Percentiles rank a stretch among this genome's conserved stretches.
Evolutionary conservation across 1,139 yeast species (phyloP).

Genomic region (Suhomyces bokatorum): DNA sequence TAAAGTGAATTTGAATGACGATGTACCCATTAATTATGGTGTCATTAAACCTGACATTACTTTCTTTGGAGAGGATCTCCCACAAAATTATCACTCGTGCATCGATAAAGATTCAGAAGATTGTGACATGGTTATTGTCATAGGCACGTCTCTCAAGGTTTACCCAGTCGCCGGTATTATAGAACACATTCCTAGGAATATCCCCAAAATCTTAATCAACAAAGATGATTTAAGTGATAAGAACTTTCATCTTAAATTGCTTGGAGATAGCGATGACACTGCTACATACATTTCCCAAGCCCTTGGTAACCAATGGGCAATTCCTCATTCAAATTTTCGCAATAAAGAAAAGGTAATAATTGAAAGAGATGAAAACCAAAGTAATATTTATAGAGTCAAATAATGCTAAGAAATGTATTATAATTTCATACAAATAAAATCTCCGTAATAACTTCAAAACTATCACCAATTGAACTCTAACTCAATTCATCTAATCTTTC

Average conservation of each 20-base stretch:
- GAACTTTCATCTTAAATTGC: slow-evolving; percentile 75
- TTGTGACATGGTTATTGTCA: slow-evolving; percentile 81
- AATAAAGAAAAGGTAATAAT: slow-evolving; percentile 2
- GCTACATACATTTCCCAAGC: slow-evolving; percentile 59
- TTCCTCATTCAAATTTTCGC: slow-evolving; percentile 12
- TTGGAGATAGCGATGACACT: slow-evolving; percentile 87
- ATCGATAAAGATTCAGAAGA: slow-evolving; percentile 19
- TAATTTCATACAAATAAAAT: not conserved
- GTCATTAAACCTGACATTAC: slow-evolving; percentile 95
- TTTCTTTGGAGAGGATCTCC: slow-evolving; percentile 88
- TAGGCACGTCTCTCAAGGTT: slow-evolving; percentile 92
- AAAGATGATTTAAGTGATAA: slow-evolving; percentile 60
- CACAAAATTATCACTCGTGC: slow-evolving; percentile 33
- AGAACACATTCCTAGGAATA: slow-evolving; percentile 59
- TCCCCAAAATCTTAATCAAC: slow-evolving; percentile 84
- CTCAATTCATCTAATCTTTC: slow-evolving; percentile 39
- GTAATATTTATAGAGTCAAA: slow-evolving; percentile 11
- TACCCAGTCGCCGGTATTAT: slow-evolving; percentile 95
- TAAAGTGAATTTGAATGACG: slow-evolving; percentile 18
- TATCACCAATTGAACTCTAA: slow-evolving; percentile 1
- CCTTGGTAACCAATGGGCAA: slow-evolving; percentile 16
- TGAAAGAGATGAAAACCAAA: slow-evolving; percentile 5
- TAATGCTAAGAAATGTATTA: slow-evolving; percentile 2
- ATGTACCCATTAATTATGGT: slow-evolving; percentile 24
- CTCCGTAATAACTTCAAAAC: not conserved